phyloP scores from a whole-genome alignment of 108 stramenopile species.

The Mediolabrus comicus region DNA sequence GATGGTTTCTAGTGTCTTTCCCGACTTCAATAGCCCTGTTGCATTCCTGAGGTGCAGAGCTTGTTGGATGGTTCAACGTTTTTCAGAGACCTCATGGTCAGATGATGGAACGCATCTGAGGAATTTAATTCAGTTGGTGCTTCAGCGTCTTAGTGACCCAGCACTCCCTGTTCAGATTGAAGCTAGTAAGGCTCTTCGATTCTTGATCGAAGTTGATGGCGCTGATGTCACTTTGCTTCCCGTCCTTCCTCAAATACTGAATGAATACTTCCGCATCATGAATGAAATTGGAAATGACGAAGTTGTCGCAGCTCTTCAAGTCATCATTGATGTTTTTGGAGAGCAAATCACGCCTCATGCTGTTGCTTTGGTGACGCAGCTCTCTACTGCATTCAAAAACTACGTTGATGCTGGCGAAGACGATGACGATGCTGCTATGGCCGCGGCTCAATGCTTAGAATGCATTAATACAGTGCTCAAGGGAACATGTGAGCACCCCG shows the following conservation, averaged over 20 bases:
- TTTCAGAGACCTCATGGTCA: conserved; percentile 71
- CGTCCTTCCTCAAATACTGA: conserved; percentile 90
- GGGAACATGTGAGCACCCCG: conserved; percentile 74
- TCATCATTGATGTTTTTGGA: conserved; percentile 92
- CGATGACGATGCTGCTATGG: conserved; percentile 96
- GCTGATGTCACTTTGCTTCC: conserved; percentile 87
- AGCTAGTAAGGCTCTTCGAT: conserved; percentile 91
- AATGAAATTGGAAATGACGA: conserved; percentile 96
- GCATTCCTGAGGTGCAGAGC: conserved; percentile 92
- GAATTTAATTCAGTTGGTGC: conserved; percentile 62
- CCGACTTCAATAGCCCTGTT: conserved; percentile 90
- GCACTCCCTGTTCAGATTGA: conserved; percentile 98
- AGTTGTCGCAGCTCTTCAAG: conserved; percentile 91
- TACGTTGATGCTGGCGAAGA: conserved; percentile 92
- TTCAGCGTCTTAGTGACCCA: conserved; percentile 88
- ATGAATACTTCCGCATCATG: conserved; percentile 98
- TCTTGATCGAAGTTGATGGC: conserved; percentile 88
- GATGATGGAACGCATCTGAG: conserved; percentile 77
- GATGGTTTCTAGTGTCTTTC: conserved; percentile 88
- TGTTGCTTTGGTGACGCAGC: conserved; percentile 84
- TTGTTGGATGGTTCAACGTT: conserved; percentile 95
- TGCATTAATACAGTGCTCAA: conserved; percentile 94
- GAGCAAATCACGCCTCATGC: conserved; percentile 96
- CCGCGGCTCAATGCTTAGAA: conserved; percentile 94
- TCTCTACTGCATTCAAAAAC: conserved; percentile 83